Evolutionary conservation across 805 yeast genomes (phyloP).

Genomic region (Saturnispora halmiae): DNA sequence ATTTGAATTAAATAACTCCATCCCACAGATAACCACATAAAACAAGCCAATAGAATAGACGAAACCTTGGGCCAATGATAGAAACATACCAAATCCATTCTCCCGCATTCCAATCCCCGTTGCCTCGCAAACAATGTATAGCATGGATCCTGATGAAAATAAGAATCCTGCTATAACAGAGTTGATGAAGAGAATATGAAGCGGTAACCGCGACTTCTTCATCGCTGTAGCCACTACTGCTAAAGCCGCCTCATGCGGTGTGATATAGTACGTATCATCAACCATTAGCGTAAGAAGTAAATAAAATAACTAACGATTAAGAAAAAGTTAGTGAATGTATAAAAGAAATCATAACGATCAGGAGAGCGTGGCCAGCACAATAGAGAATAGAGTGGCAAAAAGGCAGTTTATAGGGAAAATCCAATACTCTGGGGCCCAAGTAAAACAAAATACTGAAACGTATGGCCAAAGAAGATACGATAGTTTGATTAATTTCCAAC

Average conservation of each 20-base stretch:
- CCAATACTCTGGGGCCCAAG: constrained; percentile 37
- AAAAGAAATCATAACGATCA: no score
- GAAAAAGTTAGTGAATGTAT: no score
- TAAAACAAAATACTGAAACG: constrained; percentile 43
- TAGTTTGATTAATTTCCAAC: constrained; percentile 39
- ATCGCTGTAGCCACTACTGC: constrained; percentile 80
- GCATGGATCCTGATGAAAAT: constrained; percentile 67
- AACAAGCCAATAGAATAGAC: constrained; percentile 66
- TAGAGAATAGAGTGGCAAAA: constrained; percentile 48
- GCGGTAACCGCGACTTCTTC: constrained; percentile 66
- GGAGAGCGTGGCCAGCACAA: constrained; percentile 34
- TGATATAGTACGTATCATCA: constrained; percentile 50
- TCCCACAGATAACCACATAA: constrained; percentile 66
- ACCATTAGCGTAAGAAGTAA: constrained; percentile 18
- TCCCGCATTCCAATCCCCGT: constrained; percentile 36
- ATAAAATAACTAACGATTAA: no score
- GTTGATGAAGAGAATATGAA: constrained; percentile 52
- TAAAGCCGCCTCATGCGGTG: constrained; percentile 74
- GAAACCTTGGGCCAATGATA: constrained; percentile 48
- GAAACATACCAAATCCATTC: constrained; percentile 40
- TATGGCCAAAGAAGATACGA: constrained; percentile 55
- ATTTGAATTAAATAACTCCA: constrained; percentile 68
- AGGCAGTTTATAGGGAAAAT: constrained; percentile 53
- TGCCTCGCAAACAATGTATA: constrained; percentile 47
- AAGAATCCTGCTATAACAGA: constrained; percentile 62